Conservation (phyloP, 73 alveolate species). For the Symbiodinium pilosum region DNA sequence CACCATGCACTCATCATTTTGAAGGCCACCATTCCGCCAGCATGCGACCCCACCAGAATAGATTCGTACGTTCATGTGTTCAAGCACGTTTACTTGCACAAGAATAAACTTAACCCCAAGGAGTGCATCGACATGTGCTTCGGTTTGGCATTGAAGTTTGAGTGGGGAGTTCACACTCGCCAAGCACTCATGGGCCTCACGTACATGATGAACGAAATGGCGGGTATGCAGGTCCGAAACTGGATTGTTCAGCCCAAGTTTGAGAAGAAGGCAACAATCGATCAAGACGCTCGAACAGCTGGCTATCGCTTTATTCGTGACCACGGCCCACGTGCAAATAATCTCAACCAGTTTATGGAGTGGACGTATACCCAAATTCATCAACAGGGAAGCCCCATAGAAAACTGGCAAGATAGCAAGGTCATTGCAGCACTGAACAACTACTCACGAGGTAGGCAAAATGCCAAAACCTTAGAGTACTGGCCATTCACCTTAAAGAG, state of each 20-base stretch:
- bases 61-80: background rate
- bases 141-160: background rate
- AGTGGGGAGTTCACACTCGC: background rate
- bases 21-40: background rate
- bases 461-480: constrained; percentile 30
- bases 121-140: background rate
- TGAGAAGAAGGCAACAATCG: background rate
- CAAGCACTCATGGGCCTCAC: background rate
- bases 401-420: constrained; percentile 34
- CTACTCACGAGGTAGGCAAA: constrained; percentile 32
- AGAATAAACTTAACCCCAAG: background rate
- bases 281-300: background rate
- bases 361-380: background rate
- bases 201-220: constrained; percentile 3
- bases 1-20: background rate
- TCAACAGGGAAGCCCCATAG: background rate
- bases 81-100: constrained; percentile 3
- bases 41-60: background rate
- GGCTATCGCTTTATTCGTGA: background rate
- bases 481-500: constrained; percentile 67
- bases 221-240: constrained; percentile 7
- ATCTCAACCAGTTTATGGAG: constrained; percentile 11
- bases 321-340: background rate
- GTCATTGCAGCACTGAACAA: constrained; percentile 32
- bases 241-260: background rate